Conservation (phyloP, 2,329 filamentous ascomycete genomes). For the Arachnopeziza araneosa region DNA sequence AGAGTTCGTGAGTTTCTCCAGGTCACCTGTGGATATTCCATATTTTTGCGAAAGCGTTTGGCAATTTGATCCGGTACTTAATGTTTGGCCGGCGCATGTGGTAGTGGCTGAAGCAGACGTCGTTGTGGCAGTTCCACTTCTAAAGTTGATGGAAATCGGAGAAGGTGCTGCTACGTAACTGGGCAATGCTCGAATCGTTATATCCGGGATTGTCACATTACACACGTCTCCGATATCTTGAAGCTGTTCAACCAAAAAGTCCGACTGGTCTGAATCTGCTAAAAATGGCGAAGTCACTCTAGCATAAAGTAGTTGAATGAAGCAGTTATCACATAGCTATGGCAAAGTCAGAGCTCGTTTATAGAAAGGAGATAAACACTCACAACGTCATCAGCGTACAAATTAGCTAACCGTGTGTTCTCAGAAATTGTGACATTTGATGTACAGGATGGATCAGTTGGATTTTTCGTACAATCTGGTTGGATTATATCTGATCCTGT, state of each 20-base stretch:
- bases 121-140: neutral
- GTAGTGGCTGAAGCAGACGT: neutral
- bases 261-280: slow-evolving; percentile 22
- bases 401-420: slow-evolving; percentile 9
- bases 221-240: slow-evolving; percentile 24
- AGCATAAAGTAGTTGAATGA: slow-evolving; percentile 17
- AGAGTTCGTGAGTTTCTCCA: neutral
- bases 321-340: slow-evolving; percentile 22
- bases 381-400: slow-evolving; percentile 7
- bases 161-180: slow-evolving; percentile 1
- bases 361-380: neutral
- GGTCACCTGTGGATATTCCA: slow-evolving; percentile 2
- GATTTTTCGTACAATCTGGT: slow-evolving; percentile 1
- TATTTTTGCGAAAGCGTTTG: slow-evolving; percentile 1
- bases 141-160: slow-evolving; percentile 2
- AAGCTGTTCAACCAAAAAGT: slow-evolving; percentile 19
- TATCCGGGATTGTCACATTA: slow-evolving; percentile 4
- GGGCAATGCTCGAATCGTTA: slow-evolving; percentile 3
- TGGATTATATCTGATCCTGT: slow-evolving; percentile 6
- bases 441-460: slow-evolving; percentile 3
- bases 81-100: slow-evolving; percentile 1
- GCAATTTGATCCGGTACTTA: neutral
- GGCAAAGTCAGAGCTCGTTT: neutral
- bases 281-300: slow-evolving; percentile 17
- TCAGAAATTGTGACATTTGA: neutral